phyloP scores from a whole-genome alignment of 2,329 filamentous ascomycete genomes.

The Dothiorella sarmentorum region DNA sequence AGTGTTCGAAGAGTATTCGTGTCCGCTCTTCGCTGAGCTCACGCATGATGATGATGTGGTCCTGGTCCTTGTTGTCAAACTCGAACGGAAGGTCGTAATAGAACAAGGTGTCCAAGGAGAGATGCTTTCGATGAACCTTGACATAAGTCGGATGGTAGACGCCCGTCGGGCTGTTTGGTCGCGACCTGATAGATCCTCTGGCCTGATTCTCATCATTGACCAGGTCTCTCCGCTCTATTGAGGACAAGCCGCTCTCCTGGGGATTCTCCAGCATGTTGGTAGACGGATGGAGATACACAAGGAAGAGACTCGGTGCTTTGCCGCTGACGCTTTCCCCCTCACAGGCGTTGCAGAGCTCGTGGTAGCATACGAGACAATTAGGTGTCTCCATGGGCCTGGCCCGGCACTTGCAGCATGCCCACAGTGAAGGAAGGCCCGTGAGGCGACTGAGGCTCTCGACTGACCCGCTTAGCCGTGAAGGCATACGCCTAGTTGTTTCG shows the following conservation, averaged over 20 bases:
- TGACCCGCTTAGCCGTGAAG: neutral
- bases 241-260: neutral
- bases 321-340: neutral
- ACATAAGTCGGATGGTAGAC: neutral
- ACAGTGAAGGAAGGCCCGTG: neutral
- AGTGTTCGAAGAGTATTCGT: neutral
- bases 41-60: constrained; percentile 2
- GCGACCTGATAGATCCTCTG: neutral
- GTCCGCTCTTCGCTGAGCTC: neutral
- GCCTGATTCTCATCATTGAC: neutral
- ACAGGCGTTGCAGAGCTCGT: neutral
- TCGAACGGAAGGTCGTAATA: constrained; percentile 15
- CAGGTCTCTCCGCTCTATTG: neutral
- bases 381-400: constrained; percentile 10
- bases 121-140: constrained; percentile 2
- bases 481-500: neutral
- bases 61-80: neutral
- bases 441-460: neutral
- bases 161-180: neutral
- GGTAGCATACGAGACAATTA: constrained; percentile 15
- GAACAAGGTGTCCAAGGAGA: constrained; percentile 8
- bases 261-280: neutral
- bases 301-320: neutral
- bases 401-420: constrained; percentile 13
- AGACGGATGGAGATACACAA: constrained; percentile 1